Conservation (phyloP, 2,329 filamentous ascomycete species). For the Xylariaceae sp. region DNA sequence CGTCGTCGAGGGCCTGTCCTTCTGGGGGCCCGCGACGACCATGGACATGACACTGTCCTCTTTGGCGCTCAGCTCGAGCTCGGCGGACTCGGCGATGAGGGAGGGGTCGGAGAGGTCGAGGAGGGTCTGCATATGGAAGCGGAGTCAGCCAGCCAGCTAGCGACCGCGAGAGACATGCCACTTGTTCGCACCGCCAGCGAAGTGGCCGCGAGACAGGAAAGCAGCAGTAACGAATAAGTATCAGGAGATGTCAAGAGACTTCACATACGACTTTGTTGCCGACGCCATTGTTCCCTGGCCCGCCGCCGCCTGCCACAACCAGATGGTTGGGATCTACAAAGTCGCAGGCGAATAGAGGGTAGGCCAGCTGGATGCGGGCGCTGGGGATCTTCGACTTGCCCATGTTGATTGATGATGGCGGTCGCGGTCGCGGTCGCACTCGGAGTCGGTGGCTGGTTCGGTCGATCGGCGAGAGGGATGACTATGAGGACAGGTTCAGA, state of each 20-base stretch:
- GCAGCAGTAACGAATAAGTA: background rate
- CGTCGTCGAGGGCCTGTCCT: slow-evolving; percentile 45
- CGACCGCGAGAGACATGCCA: slow-evolving; percentile 10
- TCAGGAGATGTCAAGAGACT: background rate
- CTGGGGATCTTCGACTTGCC: slow-evolving; percentile 35
- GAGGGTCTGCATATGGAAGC: slow-evolving; percentile 50
- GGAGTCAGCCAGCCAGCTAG: slow-evolving; percentile 15
- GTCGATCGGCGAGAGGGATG: slow-evolving; percentile 4
- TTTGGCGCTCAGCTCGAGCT: slow-evolving; percentile 73
- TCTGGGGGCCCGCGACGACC: slow-evolving; percentile 62
- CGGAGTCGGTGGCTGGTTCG: slow-evolving; percentile 4
- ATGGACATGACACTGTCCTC: slow-evolving; percentile 89
- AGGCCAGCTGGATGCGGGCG: slow-evolving; percentile 67
- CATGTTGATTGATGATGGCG: slow-evolving; percentile 16
- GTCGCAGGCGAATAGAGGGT: slow-evolving; percentile 82
- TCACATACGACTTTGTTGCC: slow-evolving; percentile 75
- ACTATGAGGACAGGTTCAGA: background rate
- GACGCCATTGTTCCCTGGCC: slow-evolving; percentile 74
- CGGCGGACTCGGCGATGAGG: slow-evolving; percentile 61
- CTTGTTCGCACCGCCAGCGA: background rate
- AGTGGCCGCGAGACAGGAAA: background rate
- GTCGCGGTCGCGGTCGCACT: slow-evolving; percentile 11
- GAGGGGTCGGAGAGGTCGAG: slow-evolving; percentile 66
- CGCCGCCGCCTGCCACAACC: slow-evolving; percentile 83
- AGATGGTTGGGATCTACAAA: slow-evolving; percentile 77